Conservation (phyloP, 768 basidiomycete species). For the Russula compacta region DNA sequence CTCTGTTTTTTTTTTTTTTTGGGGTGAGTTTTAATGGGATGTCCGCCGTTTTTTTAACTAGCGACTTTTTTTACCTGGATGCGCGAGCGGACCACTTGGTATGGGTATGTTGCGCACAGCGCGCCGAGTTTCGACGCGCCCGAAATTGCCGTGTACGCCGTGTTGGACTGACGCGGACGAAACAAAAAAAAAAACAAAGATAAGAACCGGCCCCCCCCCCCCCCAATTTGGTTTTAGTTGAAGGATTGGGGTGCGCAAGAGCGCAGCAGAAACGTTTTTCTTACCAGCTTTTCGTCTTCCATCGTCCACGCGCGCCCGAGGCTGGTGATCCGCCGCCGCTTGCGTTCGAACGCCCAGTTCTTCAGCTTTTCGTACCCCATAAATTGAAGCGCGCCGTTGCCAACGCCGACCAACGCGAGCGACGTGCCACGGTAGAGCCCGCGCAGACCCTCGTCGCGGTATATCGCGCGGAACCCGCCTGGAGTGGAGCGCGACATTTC, state of each 20-base stretch:
- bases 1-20: conserved; percentile 35
- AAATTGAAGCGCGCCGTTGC: conserved; percentile 93
- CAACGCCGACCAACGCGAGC: conserved; percentile 84
- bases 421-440: conserved; percentile 86
- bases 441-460: conserved; percentile 58
- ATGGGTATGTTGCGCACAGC: conserved; percentile 83
- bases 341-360: conserved; percentile 74
- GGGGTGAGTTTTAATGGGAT: no score
- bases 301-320: conserved; percentile 57
- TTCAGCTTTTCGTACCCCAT: conserved; percentile 97
- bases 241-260: background rate
- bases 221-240: background rate
- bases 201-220: no score
- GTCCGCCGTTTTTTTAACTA: no score
- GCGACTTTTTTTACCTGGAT: no score
- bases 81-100: conserved; percentile 91
- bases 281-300: conserved; percentile 78
- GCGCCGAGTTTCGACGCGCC: conserved; percentile 84
- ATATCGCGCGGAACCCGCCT: conserved; percentile 71
- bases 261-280: conserved; percentile 24
- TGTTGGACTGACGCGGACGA: conserved; percentile 52
- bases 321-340: conserved; percentile 50
- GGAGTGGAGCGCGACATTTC: background rate
- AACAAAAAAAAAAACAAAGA: background rate
- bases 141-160: conserved; percentile 86